phyloP scores from a whole-genome alignment of 768 basidiomycete species.

The Leccinum longicurvipes region DNA sequence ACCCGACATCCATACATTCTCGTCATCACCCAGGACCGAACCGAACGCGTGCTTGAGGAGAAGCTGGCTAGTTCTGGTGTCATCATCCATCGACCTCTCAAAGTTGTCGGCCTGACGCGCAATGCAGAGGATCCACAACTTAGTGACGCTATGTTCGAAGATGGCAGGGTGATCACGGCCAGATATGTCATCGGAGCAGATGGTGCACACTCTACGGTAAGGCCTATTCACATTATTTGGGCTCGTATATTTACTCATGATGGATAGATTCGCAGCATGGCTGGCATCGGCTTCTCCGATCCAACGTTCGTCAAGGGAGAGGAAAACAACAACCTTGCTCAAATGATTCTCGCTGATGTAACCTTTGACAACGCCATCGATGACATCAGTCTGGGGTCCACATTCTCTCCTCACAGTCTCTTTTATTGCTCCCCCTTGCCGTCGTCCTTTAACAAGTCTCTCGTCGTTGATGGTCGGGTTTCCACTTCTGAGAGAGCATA shows the following conservation, averaged over 20 bases:
- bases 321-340: too few species aligned
- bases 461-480: constrained; percentile 3
- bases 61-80: constrained; percentile 31
- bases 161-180: constrained; percentile 40
- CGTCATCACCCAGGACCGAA: too few species aligned
- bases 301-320: too few species aligned
- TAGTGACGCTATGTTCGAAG: constrained; percentile 47
- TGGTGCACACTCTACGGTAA: constrained; percentile 44
- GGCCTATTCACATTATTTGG: constrained; percentile 3
- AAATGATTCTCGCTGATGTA: too few species aligned
- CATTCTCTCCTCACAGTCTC: constrained; percentile 30
- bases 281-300: too few species aligned
- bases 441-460: constrained; percentile 19
- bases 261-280: too few species aligned
- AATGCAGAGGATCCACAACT: too few species aligned
- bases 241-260: background rate
- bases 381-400: constrained; percentile 11
- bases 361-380: constrained; percentile 23
- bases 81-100: constrained; percentile 35
- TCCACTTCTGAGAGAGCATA: constrained; percentile 23
- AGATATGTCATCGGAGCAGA: constrained; percentile 49
- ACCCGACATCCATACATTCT: too few species aligned
- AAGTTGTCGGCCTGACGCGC: constrained; percentile 35
- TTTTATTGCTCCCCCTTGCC: constrained; percentile 39
- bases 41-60: too few species aligned